Evolutionary conservation across 2,329 filamentous ascomycete species (phyloP).

Genomic region (Colletotrichum liriopes): DNA sequence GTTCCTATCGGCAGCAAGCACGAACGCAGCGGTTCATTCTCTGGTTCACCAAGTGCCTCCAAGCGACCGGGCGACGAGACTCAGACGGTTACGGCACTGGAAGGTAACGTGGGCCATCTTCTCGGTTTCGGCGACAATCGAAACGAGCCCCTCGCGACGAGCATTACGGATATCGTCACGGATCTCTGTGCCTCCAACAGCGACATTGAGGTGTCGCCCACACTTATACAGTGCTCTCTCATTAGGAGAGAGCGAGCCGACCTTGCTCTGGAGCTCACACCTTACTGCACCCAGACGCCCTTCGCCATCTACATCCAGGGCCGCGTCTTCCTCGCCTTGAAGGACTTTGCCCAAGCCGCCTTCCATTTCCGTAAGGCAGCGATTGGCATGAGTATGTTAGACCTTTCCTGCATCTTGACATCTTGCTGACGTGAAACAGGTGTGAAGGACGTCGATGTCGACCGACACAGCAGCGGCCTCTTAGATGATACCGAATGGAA

Average conservation of each 20-base stretch:
- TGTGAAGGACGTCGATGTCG: conserved; percentile 61
- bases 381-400: conserved; percentile 82
- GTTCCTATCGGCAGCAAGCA: conserved; percentile 62
- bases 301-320: conserved; percentile 89
- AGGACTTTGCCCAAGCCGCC: conserved; percentile 81
- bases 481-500: conserved; percentile 84
- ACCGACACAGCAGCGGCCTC: conserved; percentile 75
- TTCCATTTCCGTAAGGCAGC: conserved; percentile 86
- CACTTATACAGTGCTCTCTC: conserved; percentile 74
- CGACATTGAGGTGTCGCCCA: conserved; percentile 75
- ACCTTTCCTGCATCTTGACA: background rate
- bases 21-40: conserved; percentile 56
- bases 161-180: conserved; percentile 77
- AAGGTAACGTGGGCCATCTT: conserved; percentile 74
- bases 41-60: conserved; percentile 49
- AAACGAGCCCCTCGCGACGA: conserved; percentile 68
- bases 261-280: conserved; percentile 70
- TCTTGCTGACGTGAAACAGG: conserved; percentile 57
- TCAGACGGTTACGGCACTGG: conserved; percentile 70
- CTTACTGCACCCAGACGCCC: conserved; percentile 70
- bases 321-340: conserved; percentile 80
- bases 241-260: conserved; percentile 73
- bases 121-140: conserved; percentile 71
- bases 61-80: conserved; percentile 63
- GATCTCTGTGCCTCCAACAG: conserved; percentile 77